These are phyloP conservation scores for Phytophthora citrophthora DNA, from an alignment of 352 stramenopile genomes.

Conservation along the genomic window DNA sequence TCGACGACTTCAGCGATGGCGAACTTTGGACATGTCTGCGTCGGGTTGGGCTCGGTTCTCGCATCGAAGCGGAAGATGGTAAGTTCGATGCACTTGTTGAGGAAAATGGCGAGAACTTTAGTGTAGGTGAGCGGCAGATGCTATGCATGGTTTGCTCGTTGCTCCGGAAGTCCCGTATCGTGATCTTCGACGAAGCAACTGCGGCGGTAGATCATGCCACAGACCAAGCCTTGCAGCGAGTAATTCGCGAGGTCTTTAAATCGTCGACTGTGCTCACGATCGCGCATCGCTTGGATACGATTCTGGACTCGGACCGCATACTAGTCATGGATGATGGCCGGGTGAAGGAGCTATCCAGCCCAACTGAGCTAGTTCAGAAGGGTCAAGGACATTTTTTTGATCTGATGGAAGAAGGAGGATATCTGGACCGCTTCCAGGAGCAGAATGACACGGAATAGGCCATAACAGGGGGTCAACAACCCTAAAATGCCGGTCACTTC, in stretches of 20 bases:
- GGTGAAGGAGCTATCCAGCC: conserved; percentile 87
- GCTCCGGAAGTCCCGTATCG: conserved; percentile 71
- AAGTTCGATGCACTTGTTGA: conserved; percentile 84
- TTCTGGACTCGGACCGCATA: conserved; percentile 88
- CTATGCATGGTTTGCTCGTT: conserved; percentile 93
- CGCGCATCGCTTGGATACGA: conserved; percentile 97
- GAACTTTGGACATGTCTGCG: conserved; percentile 55
- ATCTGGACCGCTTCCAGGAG: conserved; percentile 38
- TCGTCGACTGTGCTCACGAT: conserved; percentile 95
- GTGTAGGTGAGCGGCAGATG: conserved; percentile 93
- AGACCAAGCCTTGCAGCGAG: conserved; percentile 59
- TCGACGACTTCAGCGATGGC: conserved; percentile 77
- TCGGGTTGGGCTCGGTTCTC: conserved; percentile 59
- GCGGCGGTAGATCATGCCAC: conserved; percentile 85
- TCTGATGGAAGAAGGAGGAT: conserved; percentile 54
- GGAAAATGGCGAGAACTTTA: conserved; percentile 95
- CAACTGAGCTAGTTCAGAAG: conserved; percentile 55
- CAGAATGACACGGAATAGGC: conserved; percentile 9
- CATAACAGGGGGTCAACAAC: conserved; percentile 2
- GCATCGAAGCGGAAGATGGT: conserved; percentile 46
- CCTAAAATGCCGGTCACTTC: neutral
- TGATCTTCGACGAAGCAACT: conserved; percentile 89
- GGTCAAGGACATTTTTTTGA: conserved; percentile 56
- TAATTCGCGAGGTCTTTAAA: conserved; percentile 88
- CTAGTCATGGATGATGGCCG: conserved; percentile 77